Evolutionary conservation across 2,329 filamentous ascomycete genomes (phyloP).

Genomic region (Graphilbum ipis-grandicollis): DNA sequence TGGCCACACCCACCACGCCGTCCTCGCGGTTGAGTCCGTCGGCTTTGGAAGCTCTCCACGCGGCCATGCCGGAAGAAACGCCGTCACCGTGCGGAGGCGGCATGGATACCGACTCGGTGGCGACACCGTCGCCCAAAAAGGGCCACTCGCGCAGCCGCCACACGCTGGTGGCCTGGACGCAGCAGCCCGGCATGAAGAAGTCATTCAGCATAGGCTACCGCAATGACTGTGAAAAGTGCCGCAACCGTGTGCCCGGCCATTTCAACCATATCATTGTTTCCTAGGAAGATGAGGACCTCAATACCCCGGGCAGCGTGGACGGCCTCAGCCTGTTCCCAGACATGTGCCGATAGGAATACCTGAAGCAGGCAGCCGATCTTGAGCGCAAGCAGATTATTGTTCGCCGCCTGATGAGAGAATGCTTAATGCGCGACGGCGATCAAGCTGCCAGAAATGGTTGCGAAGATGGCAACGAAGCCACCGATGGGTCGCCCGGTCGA

Average conservation of each 20-base stretch:
- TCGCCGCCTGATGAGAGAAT: background rate
- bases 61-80: too few species aligned
- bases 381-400: background rate
- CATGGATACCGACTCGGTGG: constrained; percentile 3
- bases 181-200: constrained; percentile 47
- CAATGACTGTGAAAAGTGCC: constrained; percentile 63
- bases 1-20: background rate
- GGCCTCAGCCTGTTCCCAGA: background rate
- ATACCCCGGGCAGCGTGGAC: background rate
- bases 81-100: too few species aligned
- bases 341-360: background rate
- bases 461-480: too few species aligned
- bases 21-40: constrained; percentile 1
- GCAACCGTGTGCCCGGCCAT: constrained; percentile 56
- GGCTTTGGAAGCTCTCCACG: too few species aligned
- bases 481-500: too few species aligned
- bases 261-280: constrained; percentile 64
- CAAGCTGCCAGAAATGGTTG: too few species aligned
- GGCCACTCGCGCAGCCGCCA: constrained; percentile 42
- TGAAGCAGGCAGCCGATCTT: background rate
- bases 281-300: constrained; percentile 18
- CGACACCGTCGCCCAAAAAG: constrained; percentile 29
- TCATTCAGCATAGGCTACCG: constrained; percentile 65
- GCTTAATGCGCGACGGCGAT: background rate
- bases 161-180: constrained; percentile 42